Evolutionary conservation across 1,284 basidiomycete genomes (phyloP).

Genomic region (Trichosporon sp.): DNA sequence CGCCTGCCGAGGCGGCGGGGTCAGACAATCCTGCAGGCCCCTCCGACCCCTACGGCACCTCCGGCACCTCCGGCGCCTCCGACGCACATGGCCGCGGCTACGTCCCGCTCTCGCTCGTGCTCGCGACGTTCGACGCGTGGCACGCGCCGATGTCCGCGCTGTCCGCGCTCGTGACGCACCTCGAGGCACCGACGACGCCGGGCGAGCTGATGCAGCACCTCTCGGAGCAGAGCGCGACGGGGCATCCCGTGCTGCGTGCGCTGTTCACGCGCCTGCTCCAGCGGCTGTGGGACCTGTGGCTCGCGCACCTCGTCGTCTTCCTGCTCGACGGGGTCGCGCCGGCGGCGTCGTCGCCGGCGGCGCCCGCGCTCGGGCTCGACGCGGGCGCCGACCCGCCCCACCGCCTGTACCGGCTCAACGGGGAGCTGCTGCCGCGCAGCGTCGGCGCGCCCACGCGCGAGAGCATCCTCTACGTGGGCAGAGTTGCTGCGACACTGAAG

Average conservation of each 20-base stretch:
- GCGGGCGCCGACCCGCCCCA: constrained; percentile 51
- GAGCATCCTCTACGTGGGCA: constrained; percentile 78
- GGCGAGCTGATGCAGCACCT: constrained; percentile 73
- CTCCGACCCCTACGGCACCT: no score
- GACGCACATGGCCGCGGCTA: constrained; percentile 55
- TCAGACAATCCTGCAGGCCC: no score
- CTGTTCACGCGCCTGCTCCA: constrained; percentile 64
- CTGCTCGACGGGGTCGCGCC: constrained; percentile 64
- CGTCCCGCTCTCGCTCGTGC: constrained; percentile 73
- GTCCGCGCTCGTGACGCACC: constrained; percentile 58
- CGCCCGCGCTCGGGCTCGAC: constrained; percentile 57
- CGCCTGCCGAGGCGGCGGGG: constrained; percentile 51
- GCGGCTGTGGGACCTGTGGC: constrained; percentile 74
- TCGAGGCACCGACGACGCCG: constrained; percentile 59
- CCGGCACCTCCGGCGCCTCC: no score
- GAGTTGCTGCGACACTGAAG: constrained; percentile 77
- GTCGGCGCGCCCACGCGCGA: constrained; percentile 66
- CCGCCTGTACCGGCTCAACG: constrained; percentile 50
- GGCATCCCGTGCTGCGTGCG: constrained; percentile 65
- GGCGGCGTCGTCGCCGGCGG: constrained; percentile 10
- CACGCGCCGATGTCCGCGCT: constrained; percentile 71
- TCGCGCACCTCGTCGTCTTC: constrained; percentile 69
- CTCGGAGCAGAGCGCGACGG: constrained; percentile 63
- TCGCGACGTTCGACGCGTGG: constrained; percentile 77
- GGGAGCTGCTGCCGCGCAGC: constrained; percentile 67